Base-by-base conservation (phyloP, 352 stramenopile genomes). In the Saprolegnia diclina region DNA sequence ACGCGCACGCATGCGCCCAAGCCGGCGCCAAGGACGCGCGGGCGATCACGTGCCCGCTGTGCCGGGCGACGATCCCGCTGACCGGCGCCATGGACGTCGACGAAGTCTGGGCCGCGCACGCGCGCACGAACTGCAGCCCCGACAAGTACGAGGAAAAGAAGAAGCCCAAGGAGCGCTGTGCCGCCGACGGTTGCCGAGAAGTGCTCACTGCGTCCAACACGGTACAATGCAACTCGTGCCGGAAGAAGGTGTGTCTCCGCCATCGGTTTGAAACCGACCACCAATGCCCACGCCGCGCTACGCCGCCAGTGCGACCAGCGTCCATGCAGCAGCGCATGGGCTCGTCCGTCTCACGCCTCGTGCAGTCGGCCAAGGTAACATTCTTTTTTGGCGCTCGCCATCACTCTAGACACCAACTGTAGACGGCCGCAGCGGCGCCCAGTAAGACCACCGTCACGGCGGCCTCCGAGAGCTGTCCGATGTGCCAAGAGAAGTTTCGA, bases 191-290 rank as follows among this genome's bases (percentile, higher is more conserved):
- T 4, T 93, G 85, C 37, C 72, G 85, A 18, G 81, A 91, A 38
- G 42, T 90, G 10, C 72, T 93, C 64, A 76, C 85, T 5, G 67
- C 76, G 9, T 88, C 85, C 42, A 93, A 91, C 75, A 71, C 86
- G 67, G 88, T 90, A 67, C 76, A 85, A 44, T 93, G 85, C 70
- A 71, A 46, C 16, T 88, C 82, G 69, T 93, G 85, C 66, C 72
- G 72, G 0, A 81, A 88, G 29, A 80, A 87, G 29, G 85, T 93
- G 62, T 93, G 85, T 73, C 71, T 93, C 21, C 77, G 77, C 59
- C 85, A 93, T 72, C 76, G 85, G n/a, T 93, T 91, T 44, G 83
- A 89, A 70, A 71, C 73, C 18, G 85, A 93, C 69, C 85, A 93
- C 69, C 74, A 77, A 52, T 93, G 85, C 46, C 76, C 82, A 40